Evolutionary conservation across 805 yeast genomes (phyloP), one percentile per base, ranked within the genome.

Genomic region (Sugiyamaella americana): DNA sequence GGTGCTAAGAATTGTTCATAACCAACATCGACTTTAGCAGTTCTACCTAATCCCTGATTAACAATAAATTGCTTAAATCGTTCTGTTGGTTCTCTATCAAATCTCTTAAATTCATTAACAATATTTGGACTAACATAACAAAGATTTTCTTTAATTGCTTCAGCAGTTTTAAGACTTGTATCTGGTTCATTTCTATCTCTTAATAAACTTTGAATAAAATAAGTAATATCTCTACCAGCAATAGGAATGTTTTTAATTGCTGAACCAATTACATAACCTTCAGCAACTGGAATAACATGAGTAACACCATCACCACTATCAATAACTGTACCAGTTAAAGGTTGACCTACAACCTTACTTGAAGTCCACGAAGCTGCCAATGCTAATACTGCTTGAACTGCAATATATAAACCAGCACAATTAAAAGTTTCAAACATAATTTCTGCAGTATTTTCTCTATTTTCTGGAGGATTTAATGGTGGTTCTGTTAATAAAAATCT

Each of bases 241-340:
- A 93, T 84, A 49, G 99, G 99, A 49, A 93, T 87, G 66, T 93
- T 91, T 63, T 93, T 93, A 65, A 93, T 93, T 26, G 97, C 95
- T 11, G 95, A 82, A 4, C 98, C 98, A 64, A 93, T 93, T 29
- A 93, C 98, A 63, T 93, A 93, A 50, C 99, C 99, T 70, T 93
- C 98, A 22, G 98, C 98, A 30, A 93, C 99, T 13, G 99, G 98
- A 53, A 93, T 93, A 40, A 93, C 98, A 66, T 93, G 99, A 10
- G 98, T 93, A 3, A 93, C 98, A 74, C 98, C 98, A 63, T 91
- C 98, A 71, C 98, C 98, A 2, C 94, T 83, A 64, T 93, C 98
- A 58, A 93, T 91, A 55, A 93, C 99, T 0, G 98, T 93, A 67
- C 99, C 99, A 5, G 98, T 93, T 58, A 93, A 74, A 1, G 98